Conservation (phyloP, 139 green algal genomes). For the Zygnema circumcarinatum region DNA sequence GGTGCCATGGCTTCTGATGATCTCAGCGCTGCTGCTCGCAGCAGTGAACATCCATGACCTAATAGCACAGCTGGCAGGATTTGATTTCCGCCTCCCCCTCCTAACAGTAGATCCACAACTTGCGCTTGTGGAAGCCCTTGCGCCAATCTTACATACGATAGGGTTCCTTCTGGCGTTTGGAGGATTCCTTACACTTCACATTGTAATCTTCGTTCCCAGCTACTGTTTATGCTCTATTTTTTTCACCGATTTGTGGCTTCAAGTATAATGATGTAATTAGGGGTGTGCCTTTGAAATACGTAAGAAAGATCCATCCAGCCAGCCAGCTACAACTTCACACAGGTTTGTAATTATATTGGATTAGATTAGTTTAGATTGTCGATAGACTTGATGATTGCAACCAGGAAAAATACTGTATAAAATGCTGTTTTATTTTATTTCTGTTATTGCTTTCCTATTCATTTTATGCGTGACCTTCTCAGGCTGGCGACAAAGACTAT, state of each 20-base stretch:
- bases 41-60: conserved; percentile 1
- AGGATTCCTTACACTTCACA: background rate
- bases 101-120: background rate
- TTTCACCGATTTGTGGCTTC: too few relatives aligned
- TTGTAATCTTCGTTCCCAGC: conserved; percentile 6
- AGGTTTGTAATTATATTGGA: too few relatives aligned
- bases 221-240: too few relatives aligned
- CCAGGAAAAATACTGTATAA: too few relatives aligned
- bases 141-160: background rate
- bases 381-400: too few relatives aligned
- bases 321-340: too few relatives aligned
- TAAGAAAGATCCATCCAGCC: too few relatives aligned
- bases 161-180: background rate
- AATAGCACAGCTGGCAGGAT: background rate
- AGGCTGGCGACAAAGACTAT: background rate
- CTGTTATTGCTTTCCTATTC: background rate
- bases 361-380: too few relatives aligned
- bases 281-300: too few relatives aligned
- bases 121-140: background rate
- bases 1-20: conserved; percentile 1
- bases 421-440: too few relatives aligned
- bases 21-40: background rate
- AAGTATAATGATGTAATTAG: too few relatives aligned
- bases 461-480: background rate
- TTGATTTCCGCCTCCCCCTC: conserved; percentile 1